phyloP scores from a whole-genome alignment of 2,329 filamentous ascomycete species.

The Aspergillus quadrilineatus region DNA sequence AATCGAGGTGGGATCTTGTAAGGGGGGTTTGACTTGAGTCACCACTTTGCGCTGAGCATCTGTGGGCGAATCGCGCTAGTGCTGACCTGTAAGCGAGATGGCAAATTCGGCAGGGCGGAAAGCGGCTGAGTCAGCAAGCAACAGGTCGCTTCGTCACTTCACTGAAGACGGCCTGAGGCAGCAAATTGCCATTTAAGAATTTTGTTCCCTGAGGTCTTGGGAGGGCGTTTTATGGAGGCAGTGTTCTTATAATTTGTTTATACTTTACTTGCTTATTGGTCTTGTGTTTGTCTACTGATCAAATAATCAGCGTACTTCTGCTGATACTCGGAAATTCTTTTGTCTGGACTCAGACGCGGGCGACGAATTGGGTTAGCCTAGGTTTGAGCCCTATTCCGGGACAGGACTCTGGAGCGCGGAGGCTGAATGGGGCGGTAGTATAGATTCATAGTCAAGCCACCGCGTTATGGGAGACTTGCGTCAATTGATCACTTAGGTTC shows the following conservation, averaged over 20 bases:
- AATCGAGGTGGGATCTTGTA: conserved; percentile 7
- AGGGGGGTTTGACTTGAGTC: conserved; percentile 14
- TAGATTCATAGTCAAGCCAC: too few species aligned
- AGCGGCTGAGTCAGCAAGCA: not conserved
- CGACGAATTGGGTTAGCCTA: conserved; percentile 14
- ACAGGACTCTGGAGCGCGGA: not conserved
- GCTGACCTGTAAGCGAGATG: conserved; percentile 21
- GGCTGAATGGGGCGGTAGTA: not conserved
- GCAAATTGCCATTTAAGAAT: not conserved
- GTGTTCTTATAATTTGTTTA: not conserved
- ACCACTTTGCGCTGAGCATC: conserved; percentile 11
- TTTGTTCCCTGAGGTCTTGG: not conserved
- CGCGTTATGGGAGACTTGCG: too few species aligned
- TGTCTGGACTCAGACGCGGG: not conserved
- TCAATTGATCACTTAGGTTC: too few species aligned
- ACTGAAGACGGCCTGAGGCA: conserved; percentile 17
- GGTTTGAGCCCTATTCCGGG: conserved; percentile 22
- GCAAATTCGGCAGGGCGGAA: conserved; percentile 12
- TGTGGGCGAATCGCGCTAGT: conserved; percentile 24
- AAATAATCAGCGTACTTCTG: not conserved
- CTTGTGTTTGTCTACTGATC: not conserved
- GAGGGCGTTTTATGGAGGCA: not conserved
- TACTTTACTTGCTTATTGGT: not conserved
- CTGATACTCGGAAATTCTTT: not conserved
- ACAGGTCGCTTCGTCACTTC: not conserved